Evolutionary conservation across 2,329 filamentous ascomycete species (phyloP), one percentile per base, ranked within the genome.

Genomic region (Volutella citrinella): DNA sequence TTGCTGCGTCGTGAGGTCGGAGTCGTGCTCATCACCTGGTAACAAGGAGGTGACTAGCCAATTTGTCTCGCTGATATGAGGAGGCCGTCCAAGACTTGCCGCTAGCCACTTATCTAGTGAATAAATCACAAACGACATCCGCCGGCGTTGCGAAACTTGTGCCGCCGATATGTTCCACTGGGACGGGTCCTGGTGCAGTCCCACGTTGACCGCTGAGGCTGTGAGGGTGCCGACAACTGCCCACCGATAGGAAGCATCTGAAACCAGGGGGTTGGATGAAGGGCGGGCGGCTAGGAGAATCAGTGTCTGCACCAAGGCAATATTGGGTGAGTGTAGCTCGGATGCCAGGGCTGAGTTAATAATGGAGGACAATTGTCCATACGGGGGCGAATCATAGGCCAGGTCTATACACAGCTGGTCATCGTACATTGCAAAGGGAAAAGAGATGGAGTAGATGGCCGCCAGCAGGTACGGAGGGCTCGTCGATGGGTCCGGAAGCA

Each of bases 371-470:
- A 48, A 34, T 5, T 25, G 27, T 4, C 36, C 34, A 16, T 43
- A 48, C 4, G 47, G 43, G 1, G 45, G 45, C 10, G 34, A 40
- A 11, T 50, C 43, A 13, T 50, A 50, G 3, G 45, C 43, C 6
- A 50, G 24, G 27, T 50, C 47, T 20, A 50, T 48, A 17, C 43
- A 48, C 1, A 50, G 32, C 13, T 42, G 38, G 15, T 50, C 45
- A 14, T 50, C 47, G 11, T 48, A 36, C 12, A 43, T 40, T 4
- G 36, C 43, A 10, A 50, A 49, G 5, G 45, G 45, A 17, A 46
- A 37, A 5, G 42, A 26, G 7, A 48, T 40, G 5, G 40, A 36
- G 15, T 49, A 49, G 5, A 42, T 32, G 10, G 46, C 46, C 3
- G 46, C 45, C 6, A 46, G 30, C 0, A 46, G 30, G 27, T 37